Evolutionary conservation across 306 rosid species (phyloP), one percentile per base, ranked within the genome.

Genomic region (Cucumis melo): DNA sequence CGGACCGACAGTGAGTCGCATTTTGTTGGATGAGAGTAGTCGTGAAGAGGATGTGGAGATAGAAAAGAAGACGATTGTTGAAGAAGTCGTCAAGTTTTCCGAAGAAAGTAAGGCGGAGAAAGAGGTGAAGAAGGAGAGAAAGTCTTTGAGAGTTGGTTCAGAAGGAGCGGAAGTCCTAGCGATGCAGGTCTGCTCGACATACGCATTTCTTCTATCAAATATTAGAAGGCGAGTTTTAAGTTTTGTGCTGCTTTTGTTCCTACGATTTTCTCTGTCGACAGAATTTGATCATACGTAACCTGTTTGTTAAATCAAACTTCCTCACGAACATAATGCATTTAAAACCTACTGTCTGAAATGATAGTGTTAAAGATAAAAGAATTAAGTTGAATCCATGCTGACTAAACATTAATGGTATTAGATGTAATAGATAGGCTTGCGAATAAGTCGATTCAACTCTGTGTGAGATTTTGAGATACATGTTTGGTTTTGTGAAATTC

Each of bases 81-180:
- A 89, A 76, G 87, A 87, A 6, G 75, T 81, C 63, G 42, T 79
- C 78, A 78, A 57, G 74, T 56, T 71, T 83, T 59, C 32, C 54
- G 83, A 74, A 24, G 58, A 20, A 27, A 61, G n/a, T 13, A 34
- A 63, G 51, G 80, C 62, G 34, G 78, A 41, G 16, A 78, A 46
- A 7, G 78, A 51, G 20, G 76, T 29, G 78, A 75, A 53, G 79
- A 79, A 66, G 38, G 76, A 79, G 82, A 80, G 76, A 58, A 81
- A 10, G 36, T 21, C 85, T 6, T 59, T 91, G 84, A 86, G 92
- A 80, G 81, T 10, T 23, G 96, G 97, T 27, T 88, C 93, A 2
- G 98, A 93, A 87, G 98, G 97, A 53, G 89, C 78, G 74, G 88
- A 86, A n/a, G 96, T 92, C 73, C 95, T 78, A 78, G 86, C 81